Evolutionary conservation across 78 protist genomes (phyloP).

Genomic region (Dictyostelium capitatum): DNA sequence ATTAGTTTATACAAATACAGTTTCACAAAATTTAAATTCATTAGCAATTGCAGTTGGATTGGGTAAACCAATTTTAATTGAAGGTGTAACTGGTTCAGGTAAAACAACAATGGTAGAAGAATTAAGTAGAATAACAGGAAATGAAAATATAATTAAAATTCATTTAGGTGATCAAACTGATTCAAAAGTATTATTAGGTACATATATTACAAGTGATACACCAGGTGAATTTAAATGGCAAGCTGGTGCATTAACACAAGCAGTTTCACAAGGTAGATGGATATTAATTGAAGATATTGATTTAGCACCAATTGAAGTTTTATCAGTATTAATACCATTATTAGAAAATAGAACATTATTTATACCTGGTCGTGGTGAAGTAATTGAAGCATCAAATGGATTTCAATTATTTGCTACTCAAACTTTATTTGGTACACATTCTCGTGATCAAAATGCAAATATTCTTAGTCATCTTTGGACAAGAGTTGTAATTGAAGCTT

Average conservation of each 20-base stretch:
- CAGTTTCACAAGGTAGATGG: conserved; percentile 94
- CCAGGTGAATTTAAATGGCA: conserved; percentile 98
- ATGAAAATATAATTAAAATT: conserved; percentile 71
- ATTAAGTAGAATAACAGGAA: conserved; percentile 85
- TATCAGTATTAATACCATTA: conserved; percentile 91
- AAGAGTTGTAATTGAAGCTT: conserved; percentile 52
- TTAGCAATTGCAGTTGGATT: conserved; percentile 89
- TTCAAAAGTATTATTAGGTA: conserved; percentile 94
- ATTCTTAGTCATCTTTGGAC: conserved; percentile 81
- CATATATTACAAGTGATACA: conserved; percentile 91
- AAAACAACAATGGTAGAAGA: conserved; percentile 91
- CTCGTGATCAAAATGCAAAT: conserved; percentile 60
- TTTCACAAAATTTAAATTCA: conserved; percentile 75
- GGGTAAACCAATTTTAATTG: conserved; percentile 89
- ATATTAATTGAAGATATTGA: conserved; percentile 97
- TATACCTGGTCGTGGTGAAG: conserved; percentile 90
- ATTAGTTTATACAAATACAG: conserved; percentile 85
- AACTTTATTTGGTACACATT: conserved; percentile 66
- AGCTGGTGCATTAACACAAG: conserved; percentile 93
- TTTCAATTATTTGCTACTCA: conserved; percentile 96
- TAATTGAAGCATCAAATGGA: conserved; percentile 87
- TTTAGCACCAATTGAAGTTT: conserved; percentile 94
- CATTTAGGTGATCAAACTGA: conserved; percentile 97
- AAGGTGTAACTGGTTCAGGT: conserved; percentile 95
- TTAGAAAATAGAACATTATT: conserved; percentile 86